Base-by-base conservation (phyloP, 2,329 filamentous ascomycete species). In the Fusarium bactridioides region DNA sequence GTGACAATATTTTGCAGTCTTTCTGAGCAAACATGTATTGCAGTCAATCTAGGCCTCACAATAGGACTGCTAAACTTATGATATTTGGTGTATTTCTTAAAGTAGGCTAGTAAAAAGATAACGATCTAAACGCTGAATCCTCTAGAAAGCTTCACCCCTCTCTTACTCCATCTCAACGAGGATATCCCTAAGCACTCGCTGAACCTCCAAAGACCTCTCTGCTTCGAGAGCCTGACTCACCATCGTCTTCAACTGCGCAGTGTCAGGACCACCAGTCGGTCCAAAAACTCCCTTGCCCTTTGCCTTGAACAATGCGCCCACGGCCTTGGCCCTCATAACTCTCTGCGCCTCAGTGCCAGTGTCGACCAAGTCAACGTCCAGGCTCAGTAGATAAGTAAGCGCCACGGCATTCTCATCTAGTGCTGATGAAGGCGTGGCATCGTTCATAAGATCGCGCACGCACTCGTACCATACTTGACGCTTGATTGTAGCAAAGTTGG, bases 401-500 rank as follows among this genome's bases (percentile, higher is more conserved):
- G 79, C 70, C 3, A 78, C 56, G 7, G 64, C 67, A 5, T 63
- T 69, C 4, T 76, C 73, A 4, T 77, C 72, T 0, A 64, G 69
- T 4, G 68, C 37, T 31, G 72, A 61, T 2, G 72, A 75, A 3
- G 78, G 74, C 16, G 75, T 68, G 0, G 84, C 83, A 5, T 84
- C 82, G 7, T 82, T 78, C 77, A 90, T 81, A 19, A 90, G 63
- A 18, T 88, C 86, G 19, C 74, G 73, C 1, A 85, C 84, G 40
- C 83, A 83, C 31, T 82, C 82, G 74, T 89, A 90, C 86, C 88
- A 89, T 4, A 84, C 81, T 43, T 85, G 83, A 23, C 85, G 82
- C 48, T 86, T 84, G 61, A 88, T 83, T 1, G 77, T 73, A 13
- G 79, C 81, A 47, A 86, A 86, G 43, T 81, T 80, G 0, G 78